Base-by-base conservation (phyloP, 768 basidiomycete genomes). In the Kwoniella shandongensis region DNA sequence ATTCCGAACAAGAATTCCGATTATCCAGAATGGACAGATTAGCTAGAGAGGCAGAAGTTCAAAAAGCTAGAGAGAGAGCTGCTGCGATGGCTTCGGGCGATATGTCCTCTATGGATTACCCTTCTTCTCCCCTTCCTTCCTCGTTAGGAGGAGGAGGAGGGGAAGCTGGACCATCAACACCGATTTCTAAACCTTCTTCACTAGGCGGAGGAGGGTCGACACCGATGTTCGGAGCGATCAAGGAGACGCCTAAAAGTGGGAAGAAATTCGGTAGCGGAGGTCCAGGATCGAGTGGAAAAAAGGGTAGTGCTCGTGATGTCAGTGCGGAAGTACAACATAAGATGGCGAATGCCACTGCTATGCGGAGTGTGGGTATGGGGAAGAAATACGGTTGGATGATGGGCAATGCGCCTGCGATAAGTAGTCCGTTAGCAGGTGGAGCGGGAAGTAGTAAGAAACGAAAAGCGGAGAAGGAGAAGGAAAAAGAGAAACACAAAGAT, bases 351-450 rank as follows among this genome's bases (percentile, higher is more conserved):
- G 56, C 66, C 13, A 67, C 63, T 8, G 67, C 70, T 2, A 67
- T 72, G 60, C 45, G 65, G 30, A 46, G 41, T 17, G 59, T 61
- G 7, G 70, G 70, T 7, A 55, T 59, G 51, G 62, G 58, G 22
- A 61, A 66, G 50, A 64, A 67, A 47, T 72, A 72, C 42, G 42
- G 56, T 39, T 72, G 70, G 70, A 51, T 72, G 67, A 51, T 69
- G 61, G 61, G 54, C 15, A 65, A 55, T 40, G 59, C 55, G 20
- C 67, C 68, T 12, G 47, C 39, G 10, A 54, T 72, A 26, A 57
- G 57, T 25, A 65, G 63, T 61, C 67, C 67, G 0, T 42, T 72
- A 26, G 63, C 63, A 0, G 52, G 52, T 1, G 40, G 35, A n/a
- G 29, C 12, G 32, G 50, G 44, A 35, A 46, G 45, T 30, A 51